Evolutionary conservation across 2,329 filamentous ascomycete species (phyloP).

Genomic region (Beauveria medogensis): DNA sequence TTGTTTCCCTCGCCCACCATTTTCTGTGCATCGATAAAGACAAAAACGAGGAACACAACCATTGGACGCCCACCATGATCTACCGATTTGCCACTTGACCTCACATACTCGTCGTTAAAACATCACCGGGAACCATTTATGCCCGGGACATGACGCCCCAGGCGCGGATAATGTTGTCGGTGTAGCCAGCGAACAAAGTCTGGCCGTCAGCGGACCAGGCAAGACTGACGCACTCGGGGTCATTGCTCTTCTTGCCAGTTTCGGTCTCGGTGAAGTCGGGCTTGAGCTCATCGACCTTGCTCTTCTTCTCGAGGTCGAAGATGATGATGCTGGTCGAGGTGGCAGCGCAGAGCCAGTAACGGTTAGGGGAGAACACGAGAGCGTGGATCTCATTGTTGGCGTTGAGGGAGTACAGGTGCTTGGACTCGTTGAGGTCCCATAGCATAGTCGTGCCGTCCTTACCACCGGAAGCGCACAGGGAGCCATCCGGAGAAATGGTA

Average conservation of each 20-base stretch:
- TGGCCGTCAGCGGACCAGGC: constrained; percentile 98
- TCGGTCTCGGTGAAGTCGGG: constrained; percentile 91
- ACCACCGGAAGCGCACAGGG: constrained; percentile 96
- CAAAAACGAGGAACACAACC: constrained; percentile 38
- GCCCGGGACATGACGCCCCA: constrained; percentile 97
- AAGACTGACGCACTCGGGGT: constrained; percentile 95
- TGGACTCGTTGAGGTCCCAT: constrained; percentile 99
- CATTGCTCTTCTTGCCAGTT: constrained; percentile 97
- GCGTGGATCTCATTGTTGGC: constrained; percentile 99
- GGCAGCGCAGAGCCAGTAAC: constrained; percentile 99
- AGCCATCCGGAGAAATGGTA: constrained; percentile 98
- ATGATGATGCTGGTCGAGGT: constrained; percentile 98
- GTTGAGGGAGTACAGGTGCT: constrained; percentile 99
- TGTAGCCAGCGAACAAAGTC: constrained; percentile 99
- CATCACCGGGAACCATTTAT: constrained; percentile 37
- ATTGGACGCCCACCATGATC: constrained; percentile 39
- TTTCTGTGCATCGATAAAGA: constrained; percentile 33
- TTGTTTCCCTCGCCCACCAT: constrained; percentile 24
- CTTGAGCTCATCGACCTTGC: constrained; percentile 99
- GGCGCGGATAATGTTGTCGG: constrained; percentile 97
- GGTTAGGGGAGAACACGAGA: constrained; percentile 99
- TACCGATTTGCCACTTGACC: constrained; percentile 22
- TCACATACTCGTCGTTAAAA: constrained; percentile 19
- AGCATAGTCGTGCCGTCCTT: constrained; percentile 99
- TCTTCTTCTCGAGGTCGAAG: constrained; percentile 99